These are phyloP conservation scores for Fusarium compactum DNA, from an alignment of 2,329 filamentous ascomycete species.

Conservation along the genomic window DNA sequence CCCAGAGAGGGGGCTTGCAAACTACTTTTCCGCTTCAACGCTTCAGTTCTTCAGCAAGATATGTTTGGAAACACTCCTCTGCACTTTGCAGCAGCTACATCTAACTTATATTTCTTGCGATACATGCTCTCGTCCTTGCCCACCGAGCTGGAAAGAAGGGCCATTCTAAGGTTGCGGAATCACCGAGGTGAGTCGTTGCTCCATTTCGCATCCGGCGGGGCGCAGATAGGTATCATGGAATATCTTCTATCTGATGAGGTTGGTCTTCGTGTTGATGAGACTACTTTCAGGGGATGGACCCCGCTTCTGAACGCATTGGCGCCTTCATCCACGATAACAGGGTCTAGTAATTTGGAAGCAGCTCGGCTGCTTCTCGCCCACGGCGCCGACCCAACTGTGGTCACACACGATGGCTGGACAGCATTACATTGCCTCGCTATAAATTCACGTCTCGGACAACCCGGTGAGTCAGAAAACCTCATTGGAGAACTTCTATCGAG, in stretches of 20 bases:
- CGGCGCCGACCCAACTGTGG: background rate
- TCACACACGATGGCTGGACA: background rate
- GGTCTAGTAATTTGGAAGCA: background rate
- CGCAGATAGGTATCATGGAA: background rate
- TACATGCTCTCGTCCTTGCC: background rate
- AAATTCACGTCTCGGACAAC: rapidly evolving
- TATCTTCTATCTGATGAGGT: background rate
- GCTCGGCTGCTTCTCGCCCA: background rate
- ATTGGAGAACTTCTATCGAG: background rate
- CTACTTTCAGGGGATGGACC: background rate
- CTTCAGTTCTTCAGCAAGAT: background rate
- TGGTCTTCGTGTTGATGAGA: background rate
- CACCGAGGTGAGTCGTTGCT: background rate
- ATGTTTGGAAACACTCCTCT: background rate
- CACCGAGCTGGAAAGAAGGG: background rate
- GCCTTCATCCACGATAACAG: background rate
- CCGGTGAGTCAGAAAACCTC: background rate
- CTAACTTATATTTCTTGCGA: background rate
- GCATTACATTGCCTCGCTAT: background rate
- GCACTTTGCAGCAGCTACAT: background rate
- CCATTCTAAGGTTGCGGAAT: background rate
- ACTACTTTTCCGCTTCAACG: background rate
- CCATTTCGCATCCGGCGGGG: background rate
- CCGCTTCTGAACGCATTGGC: background rate
- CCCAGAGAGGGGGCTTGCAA: background rate